phyloP scores from a whole-genome alignment of 306 rosid species.

The Casuarina glauca region DNA sequence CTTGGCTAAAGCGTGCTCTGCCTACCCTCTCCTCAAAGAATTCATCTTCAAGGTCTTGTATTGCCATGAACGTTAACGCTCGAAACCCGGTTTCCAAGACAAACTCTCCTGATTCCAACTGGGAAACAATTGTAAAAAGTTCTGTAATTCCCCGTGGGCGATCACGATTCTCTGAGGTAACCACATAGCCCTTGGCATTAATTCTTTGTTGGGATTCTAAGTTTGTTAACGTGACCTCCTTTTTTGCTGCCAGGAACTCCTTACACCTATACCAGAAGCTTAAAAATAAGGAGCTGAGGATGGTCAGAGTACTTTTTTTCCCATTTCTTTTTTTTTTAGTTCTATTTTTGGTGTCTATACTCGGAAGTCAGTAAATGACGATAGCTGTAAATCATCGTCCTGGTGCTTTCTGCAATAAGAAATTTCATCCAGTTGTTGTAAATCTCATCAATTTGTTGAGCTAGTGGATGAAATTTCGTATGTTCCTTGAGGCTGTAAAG shows the following conservation, averaged over 20 bases:
- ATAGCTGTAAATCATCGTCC: constrained; percentile 37
- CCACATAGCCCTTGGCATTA: constrained; percentile 24
- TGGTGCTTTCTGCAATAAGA: constrained; percentile 31
- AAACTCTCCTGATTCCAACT: constrained; percentile 39
- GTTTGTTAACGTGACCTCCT: constrained; percentile 9
- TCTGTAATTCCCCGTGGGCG: constrained; percentile 43
- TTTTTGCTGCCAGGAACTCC: constrained; percentile 51
- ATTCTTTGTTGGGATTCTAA: constrained; percentile 13
- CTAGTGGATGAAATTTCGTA: constrained; percentile 4
- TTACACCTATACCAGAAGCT: constrained; percentile 67
- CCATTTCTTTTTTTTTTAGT: background rate
- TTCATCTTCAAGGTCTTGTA: constrained; percentile 37
- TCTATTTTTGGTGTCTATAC: constrained; percentile 6
- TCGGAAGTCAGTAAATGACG: constrained; percentile 24
- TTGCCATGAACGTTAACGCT: constrained; percentile 28
- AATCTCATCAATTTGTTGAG: constrained; percentile 22
- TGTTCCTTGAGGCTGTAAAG: constrained; percentile 6
- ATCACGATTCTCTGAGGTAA: constrained; percentile 65
- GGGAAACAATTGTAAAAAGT: constrained; percentile 57
- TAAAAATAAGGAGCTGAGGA: constrained; percentile 29
- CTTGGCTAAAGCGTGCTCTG: constrained; percentile 85
- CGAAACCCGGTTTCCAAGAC: constrained; percentile 25
- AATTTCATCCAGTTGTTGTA: constrained; percentile 36
- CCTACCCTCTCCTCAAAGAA: constrained; percentile 58
- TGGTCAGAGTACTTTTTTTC: constrained; percentile 5